Evolutionary conservation across 352 stramenopile species (phyloP), one percentile per base, ranked within the genome.

Genomic region (Pythium coloratum): DNA sequence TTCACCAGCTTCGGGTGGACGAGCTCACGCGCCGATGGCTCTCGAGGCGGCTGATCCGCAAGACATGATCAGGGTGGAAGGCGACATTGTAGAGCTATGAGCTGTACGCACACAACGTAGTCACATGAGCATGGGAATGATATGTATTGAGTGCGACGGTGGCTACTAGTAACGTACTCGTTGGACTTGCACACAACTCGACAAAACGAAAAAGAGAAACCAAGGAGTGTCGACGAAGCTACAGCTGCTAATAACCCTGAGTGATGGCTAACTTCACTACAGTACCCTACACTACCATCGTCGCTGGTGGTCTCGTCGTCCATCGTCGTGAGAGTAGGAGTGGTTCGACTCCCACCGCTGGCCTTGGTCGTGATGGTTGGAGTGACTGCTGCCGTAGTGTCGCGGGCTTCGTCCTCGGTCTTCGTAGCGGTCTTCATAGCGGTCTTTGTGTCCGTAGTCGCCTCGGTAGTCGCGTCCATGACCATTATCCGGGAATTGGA

Each of bases 1-100:
- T 1, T 58, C 34, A 1, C 12, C 38, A 18, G 26, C 47, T 3
- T 30, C 47, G 10, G 50, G 50, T 5, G 50, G 50, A n/a, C 50
- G 16, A 34, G 28, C 6, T 3, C 5, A 59, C 18, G 46, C 55
- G 8, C 59, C 65, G 14, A 59, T 66, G 49, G 56, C 46, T 16
- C 54, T 65, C 28, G n/a, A 62, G 2, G 56, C 56, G 13, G 47
- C 38, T 14, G 62, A 75, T n/a, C 58, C 68, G 9, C 56, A 76
- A 13, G 70, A 76, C n/a, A 59, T 76, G 49, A 66, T 73, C 57
- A 42, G 55, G 30, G 70, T 76, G n/a, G 70, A 76, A 70, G 70
- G 70, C 28, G 70, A 76, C 34, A 69, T 76, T 44, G 70, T 76
- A 8, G 70, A 76, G 54, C 58, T 76, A 12, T 76, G 59, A 73